These are phyloP conservation scores for Candida xiaguanensis DNA, from an alignment of 805 yeast species.

Conservation along the genomic window DNA sequence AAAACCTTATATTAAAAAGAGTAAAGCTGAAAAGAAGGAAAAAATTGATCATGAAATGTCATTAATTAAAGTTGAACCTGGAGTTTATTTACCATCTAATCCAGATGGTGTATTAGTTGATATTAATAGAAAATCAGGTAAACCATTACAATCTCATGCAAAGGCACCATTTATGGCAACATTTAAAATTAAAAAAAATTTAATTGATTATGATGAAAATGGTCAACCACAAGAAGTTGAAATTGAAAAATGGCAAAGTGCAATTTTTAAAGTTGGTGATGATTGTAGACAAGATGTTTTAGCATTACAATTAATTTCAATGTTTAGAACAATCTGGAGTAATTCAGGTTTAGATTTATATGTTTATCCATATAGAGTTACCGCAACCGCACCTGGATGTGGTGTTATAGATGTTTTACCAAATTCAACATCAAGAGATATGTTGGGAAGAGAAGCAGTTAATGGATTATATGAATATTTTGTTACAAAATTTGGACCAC, in stretches of 20 bases:
- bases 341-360: conserved; percentile 83
- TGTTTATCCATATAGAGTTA: conserved; percentile 91
- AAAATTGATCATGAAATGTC: conserved; percentile 97
- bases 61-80: conserved; percentile 32
- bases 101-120: conserved; percentile 95
- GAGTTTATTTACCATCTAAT: conserved; percentile 91
- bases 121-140: conserved; percentile 87
- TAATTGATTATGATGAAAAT: conserved; percentile 40
- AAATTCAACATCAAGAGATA: conserved; percentile 91
- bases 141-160: conserved; percentile 95
- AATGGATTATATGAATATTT: conserved; percentile 94
- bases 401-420: conserved; percentile 98
- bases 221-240: conserved; percentile 31
- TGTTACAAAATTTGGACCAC: conserved; percentile 92
- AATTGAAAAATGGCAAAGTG: conserved; percentile 81
- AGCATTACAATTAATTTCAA: conserved; percentile 86
- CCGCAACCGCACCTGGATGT: conserved; percentile 99
- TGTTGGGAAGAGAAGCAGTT: conserved; percentile 98
- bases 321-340: conserved; percentile 88
- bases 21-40: conserved; percentile 93
- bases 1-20: conserved; percentile 88
- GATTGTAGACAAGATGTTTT: conserved; percentile 97
- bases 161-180: conserved; percentile 98
- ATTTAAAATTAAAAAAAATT: conserved; percentile 70
- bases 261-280: conserved; percentile 98